phyloP scores from a whole-genome alignment of 768 basidiomycete genomes.

The Termitomyces sp. region DNA sequence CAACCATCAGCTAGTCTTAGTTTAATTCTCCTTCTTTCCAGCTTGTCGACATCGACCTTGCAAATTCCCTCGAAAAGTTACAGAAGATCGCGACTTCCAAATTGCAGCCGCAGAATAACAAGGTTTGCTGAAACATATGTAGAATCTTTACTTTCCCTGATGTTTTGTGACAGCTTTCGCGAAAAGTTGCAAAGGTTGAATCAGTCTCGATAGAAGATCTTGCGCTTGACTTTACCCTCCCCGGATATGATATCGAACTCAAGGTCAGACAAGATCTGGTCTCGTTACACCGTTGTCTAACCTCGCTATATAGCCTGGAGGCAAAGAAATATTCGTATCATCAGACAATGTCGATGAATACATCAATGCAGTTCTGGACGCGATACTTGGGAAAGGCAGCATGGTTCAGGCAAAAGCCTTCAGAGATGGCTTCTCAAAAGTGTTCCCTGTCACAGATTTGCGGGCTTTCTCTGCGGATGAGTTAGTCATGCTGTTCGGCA shows the following conservation, averaged over 20 bases:
- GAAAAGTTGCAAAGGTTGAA: slow-evolving; percentile 54
- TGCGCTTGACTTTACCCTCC: slow-evolving; percentile 92
- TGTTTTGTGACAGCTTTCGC: slow-evolving; percentile 33
- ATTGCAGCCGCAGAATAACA: slow-evolving; percentile 39
- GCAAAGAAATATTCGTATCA: slow-evolving; percentile 76
- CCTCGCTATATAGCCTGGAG: slow-evolving; percentile 53
- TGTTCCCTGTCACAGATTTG: slow-evolving; percentile 89
- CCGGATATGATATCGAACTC: slow-evolving; percentile 92
- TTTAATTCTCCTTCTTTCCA: slow-evolving; percentile 19
- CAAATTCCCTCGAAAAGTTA: slow-evolving; percentile 78
- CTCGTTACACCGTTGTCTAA: background rate
- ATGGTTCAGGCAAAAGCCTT: slow-evolving; percentile 83
- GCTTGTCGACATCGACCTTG: slow-evolving; percentile 83
- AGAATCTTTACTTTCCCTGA: background rate
- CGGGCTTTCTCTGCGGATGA: slow-evolving; percentile 93
- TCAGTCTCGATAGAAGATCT: slow-evolving; percentile 78
- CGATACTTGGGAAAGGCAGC: slow-evolving; percentile 79
- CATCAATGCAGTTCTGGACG: slow-evolving; percentile 79
- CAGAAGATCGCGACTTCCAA: slow-evolving; percentile 57
- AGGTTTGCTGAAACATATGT: slow-evolving; percentile 31
- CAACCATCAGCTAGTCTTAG: slow-evolving; percentile 5
- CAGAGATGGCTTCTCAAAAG: slow-evolving; percentile 91
- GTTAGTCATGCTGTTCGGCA: slow-evolving; percentile 93
- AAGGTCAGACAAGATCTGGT: slow-evolving; percentile 43
- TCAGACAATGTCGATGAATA: slow-evolving; percentile 88